Evolutionary conservation across 257 asterid genomes (phyloP).

Genomic region (Primulina tabacum): DNA sequence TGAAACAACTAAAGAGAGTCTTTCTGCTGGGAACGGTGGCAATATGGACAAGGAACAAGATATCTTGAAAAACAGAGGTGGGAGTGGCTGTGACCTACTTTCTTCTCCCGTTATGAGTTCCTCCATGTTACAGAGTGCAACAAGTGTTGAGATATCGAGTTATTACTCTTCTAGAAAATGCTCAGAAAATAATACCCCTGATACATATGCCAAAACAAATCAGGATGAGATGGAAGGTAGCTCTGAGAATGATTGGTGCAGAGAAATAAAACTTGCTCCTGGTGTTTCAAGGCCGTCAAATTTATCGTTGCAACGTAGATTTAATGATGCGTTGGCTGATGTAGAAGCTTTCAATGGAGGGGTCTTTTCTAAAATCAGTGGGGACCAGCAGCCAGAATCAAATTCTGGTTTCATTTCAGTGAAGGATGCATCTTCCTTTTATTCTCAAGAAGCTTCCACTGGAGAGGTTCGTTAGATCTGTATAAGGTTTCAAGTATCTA

Average conservation of each 20-base stretch:
- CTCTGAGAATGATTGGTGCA: conserved; percentile 18
- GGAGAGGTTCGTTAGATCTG: conserved; percentile 29
- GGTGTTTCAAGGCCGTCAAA: conserved; percentile 7
- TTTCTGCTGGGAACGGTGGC: conserved; percentile 14
- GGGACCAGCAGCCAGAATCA: conserved; percentile 23
- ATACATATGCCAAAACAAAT: conserved; percentile 20
- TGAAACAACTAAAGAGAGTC: conserved; percentile 17
- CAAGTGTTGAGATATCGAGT: conserved; percentile 20
- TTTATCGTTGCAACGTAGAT: conserved; percentile 7
- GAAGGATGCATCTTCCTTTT: conserved; percentile 27
- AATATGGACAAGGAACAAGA: conserved; percentile 23
- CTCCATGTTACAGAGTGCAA: conserved; percentile 20
- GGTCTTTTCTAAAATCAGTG: conserved; percentile 20
- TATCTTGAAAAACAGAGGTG: conserved; percentile 23
- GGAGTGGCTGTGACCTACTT: conserved; percentile 21
- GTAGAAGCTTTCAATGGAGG: conserved; percentile 7
- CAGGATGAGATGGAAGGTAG: conserved; percentile 26
- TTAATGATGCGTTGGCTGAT: conserved; percentile 10
- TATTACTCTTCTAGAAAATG: conserved; percentile 19
- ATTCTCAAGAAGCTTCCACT: conserved; percentile 26
- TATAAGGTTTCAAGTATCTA: neutral
- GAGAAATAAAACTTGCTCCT: conserved; percentile 25
- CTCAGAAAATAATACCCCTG: conserved; percentile 22
- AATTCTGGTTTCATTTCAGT: conserved; percentile 17
- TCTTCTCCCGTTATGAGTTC: conserved; percentile 20